Evolutionary conservation across 352 stramenopile genomes (phyloP), one percentile per base, ranked within the genome.

Genomic region (Globisporangium mamillatum): DNA sequence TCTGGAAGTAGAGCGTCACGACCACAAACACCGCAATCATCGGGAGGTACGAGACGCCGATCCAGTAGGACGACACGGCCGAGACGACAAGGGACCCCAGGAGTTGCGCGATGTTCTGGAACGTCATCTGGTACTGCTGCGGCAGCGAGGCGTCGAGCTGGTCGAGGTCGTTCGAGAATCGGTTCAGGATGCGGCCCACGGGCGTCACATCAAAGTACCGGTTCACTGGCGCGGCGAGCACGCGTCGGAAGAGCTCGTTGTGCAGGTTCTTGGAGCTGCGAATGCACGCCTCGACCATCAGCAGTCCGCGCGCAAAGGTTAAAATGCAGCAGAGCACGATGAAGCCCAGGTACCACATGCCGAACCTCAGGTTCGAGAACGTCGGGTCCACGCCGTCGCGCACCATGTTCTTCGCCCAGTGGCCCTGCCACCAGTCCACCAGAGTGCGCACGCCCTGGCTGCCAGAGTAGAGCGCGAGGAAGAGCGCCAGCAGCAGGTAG

Each of bases 1-100:
- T 72, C 58, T 97, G 82, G 70, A 97, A 98, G 70, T 97, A 98
- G 22, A 90, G 88, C 20, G 77, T 71, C n/a, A 63, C 38, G 2
- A 77, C 27, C 0, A 81, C 46, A 68, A 94, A 96, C 59, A 95
- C 96, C 4, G 5, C 34, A 2, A 69, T 24, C 36, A 69, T 56
- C 20, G 88, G 89, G 4, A 85, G 48, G 29, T 83, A 68, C 27
- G 82, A 58, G 27, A 79, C 22, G 1, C 69, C 50, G 38, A 81
- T 62, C 27, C 32, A 58, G 36, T 56, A 58, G 14, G 66, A 75
- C 50, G 67, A 60, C 16, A 32, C 48, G 3, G 64, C 56, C 34
- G 53, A 75, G 24, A 77, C 72, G 9, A 63, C 65, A 4, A 77
- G 60, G 14, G 59, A 64, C n/a, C 71, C 72, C 3, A 73, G 27